Evolutionary conservation across 2,329 filamentous ascomycete species (phyloP), one percentile per base, ranked within the genome.

Genomic region (Colletotrichum incanum): DNA sequence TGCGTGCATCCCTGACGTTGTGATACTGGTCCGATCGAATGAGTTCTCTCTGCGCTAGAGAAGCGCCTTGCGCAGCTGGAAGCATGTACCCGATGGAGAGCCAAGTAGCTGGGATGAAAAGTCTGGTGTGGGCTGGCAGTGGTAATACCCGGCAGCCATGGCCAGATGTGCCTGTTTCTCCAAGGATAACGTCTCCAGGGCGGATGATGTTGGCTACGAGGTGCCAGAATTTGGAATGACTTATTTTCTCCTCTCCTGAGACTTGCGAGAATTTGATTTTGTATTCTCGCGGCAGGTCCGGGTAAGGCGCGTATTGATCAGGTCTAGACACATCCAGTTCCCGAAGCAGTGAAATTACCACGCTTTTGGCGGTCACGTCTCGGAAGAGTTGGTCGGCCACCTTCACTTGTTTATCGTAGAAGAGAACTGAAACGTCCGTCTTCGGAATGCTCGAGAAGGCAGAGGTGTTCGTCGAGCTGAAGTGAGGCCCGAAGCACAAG

Each of bases 31-130:
- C 26, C 6, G 75, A 73, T 3, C 60, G 60, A 8, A 80, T 76
- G 3, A 86, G 76, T 67, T 91, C 88, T 26, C 80, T 79, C 4
- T 87, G 84, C 0, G 91, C 91, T 0, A 90, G 80, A 0, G 87
- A 85, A 0, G 87, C 87, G 3, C 89, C 89, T 28, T 88, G 84
- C 3, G 87, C 85, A 1, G 87, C 89, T 1, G 87, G 87, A 0
- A 92, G 84, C 80, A 89, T 91, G 79, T 90, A 90, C 0, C 89
- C 89, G 67, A 91, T 90, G 0, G 87, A 90, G 2, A 89, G 82
- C 87, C 88, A 91, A 39, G 88, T 90, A 0, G 86, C 85, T 9
- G 80, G 86, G 8, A 83, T 84, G 73, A 91, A 86, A 31, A 86
- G 80, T 3, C 81, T 81, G 1, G 84, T 81, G 45, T 88, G 81